A percentile compares a stretch with the other conserved stretches of the same genome.
Evolutionary conservation across 2,329 filamentous ascomycete species (phyloP).

Genomic region (Cladosporium cucumerinum): DNA sequence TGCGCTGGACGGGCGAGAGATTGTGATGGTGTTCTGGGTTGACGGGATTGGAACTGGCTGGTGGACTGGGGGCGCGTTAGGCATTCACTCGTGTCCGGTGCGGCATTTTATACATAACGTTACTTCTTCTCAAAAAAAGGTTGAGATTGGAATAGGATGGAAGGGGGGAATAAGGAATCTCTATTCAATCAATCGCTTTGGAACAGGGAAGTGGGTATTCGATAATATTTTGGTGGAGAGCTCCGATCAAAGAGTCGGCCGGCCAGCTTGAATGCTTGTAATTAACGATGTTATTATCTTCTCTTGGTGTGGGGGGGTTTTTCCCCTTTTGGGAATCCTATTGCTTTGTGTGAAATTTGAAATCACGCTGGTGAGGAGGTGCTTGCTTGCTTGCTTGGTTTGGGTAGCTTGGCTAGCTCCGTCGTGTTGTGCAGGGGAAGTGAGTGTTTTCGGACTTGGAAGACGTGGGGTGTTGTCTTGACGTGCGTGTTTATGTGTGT

Average conservation of each 20-base stretch:
- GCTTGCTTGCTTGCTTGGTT: too few species aligned
- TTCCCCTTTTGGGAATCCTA: too few species aligned
- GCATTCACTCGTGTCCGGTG: neutral
- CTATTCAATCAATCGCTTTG: neutral
- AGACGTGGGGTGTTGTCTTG: too few species aligned
- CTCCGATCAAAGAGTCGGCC: too few species aligned
- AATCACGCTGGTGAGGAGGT: neutral
- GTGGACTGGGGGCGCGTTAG: neutral
- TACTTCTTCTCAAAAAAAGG: too few species aligned
- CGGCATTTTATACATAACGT: neutral
- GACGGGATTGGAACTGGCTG: neutral
- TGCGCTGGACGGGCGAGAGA: neutral
- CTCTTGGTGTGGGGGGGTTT: too few species aligned
- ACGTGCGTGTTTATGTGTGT: too few species aligned
- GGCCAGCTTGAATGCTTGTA: too few species aligned
- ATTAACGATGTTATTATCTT: too few species aligned
- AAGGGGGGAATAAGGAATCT: neutral
- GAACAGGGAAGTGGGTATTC: neutral
- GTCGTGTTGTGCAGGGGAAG: too few species aligned
- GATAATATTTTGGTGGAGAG: neutral
- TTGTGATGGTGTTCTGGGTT: neutral
- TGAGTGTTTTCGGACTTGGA: too few species aligned
- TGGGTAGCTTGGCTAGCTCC: too few species aligned
- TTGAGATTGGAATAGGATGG: neutral
- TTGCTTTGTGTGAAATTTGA: neutral